phyloP scores from a whole-genome alignment of 2,329 filamentous ascomycete genomes.

The Didymella lethalis region DNA sequence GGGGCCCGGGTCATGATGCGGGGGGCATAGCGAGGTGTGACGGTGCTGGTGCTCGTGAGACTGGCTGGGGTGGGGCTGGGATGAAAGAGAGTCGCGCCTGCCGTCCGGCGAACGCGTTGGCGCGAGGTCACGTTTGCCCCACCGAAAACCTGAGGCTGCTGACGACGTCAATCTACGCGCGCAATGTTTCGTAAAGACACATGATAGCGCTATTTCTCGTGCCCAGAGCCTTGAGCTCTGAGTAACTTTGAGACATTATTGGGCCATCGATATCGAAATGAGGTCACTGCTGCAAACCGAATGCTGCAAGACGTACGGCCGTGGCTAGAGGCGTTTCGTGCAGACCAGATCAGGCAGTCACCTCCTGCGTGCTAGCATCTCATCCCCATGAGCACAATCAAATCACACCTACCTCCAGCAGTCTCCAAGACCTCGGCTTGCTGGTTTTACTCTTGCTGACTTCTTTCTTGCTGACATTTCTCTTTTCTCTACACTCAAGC shows the following conservation, averaged over 20 bases:
- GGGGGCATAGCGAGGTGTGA: slow-evolving; percentile 23
- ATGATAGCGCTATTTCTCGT: background rate
- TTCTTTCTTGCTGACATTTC: slow-evolving; percentile 1
- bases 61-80: slow-evolving; percentile 19
- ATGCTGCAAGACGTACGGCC: background rate
- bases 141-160: background rate
- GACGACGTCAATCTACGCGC: background rate
- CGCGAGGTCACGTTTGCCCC: slow-evolving; percentile 13
- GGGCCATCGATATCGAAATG: no score
- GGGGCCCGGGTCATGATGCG: slow-evolving; percentile 35
- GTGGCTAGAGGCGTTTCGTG: background rate
- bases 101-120: slow-evolving; percentile 1
- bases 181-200: background rate
- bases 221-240: background rate
- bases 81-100: slow-evolving; percentile 5
- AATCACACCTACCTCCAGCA: no score
- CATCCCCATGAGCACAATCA: background rate
- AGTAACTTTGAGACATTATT: background rate
- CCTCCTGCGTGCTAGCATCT: background rate
- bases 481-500: background rate
- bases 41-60: slow-evolving; percentile 7
- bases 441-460: background rate
- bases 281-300: background rate
- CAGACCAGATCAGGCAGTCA: background rate
- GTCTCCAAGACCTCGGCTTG: background rate